Evolutionary conservation across 1,284 basidiomycete genomes (phyloP).

Genomic region (Microbotryum scabiosae): DNA sequence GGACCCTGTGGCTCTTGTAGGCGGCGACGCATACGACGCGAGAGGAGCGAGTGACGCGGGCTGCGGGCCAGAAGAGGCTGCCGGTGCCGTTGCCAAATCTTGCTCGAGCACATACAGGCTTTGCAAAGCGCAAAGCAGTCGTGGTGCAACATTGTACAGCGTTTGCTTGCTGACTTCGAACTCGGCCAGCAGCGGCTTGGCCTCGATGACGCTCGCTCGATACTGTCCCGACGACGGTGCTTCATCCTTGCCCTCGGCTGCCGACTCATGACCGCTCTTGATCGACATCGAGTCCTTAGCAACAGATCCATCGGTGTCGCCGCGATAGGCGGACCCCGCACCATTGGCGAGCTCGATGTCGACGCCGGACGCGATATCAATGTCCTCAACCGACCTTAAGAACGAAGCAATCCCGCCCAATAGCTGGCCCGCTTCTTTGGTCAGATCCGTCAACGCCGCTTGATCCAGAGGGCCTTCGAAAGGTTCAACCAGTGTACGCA

Average conservation of each 20-base stretch:
- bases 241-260: neutral
- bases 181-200: constrained; percentile 55
- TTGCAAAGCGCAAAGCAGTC: constrained; percentile 47
- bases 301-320: neutral
- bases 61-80: neutral
- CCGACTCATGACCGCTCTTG: neutral
- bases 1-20: neutral
- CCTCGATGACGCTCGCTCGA: constrained; percentile 48
- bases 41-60: constrained; percentile 14
- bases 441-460: neutral
- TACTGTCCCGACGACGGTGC: constrained; percentile 7
- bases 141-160: constrained; percentile 58
- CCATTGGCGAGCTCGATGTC: constrained; percentile 50
- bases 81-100: neutral
- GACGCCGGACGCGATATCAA: constrained; percentile 67
- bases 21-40: neutral
- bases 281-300: neutral
- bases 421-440: constrained; percentile 8
- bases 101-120: neutral
- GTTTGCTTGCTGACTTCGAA: constrained; percentile 60
- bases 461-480: neutral
- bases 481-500: neutral
- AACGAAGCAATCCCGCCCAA: constrained; percentile 40
- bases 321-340: neutral
- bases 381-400: constrained; percentile 53